Percentiles rank a stretch among this genome's conserved stretches.
Evolutionary conservation across 345 rosid genomes (phyloP).

Genomic region (Populus nigra): DNA sequence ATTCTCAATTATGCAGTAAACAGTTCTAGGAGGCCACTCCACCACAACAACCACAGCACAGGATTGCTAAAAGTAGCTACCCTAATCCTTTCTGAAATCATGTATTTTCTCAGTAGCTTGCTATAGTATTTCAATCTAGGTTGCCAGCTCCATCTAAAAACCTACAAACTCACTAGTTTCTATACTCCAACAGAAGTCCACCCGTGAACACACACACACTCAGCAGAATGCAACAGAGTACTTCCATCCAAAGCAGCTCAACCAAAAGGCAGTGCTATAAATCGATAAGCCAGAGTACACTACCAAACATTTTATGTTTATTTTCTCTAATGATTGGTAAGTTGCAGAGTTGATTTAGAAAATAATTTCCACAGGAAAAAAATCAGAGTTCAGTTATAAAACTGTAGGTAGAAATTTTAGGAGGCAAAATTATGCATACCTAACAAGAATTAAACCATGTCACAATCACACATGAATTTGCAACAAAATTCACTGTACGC

Average conservation of each 20-base stretch:
- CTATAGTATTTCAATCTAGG: not conserved
- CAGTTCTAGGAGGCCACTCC: not conserved
- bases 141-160: not conserved
- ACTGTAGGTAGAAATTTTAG: accelerated
- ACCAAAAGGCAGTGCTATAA: not conserved
- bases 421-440: not conserved
- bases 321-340: not conserved
- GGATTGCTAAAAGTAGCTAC: not conserved
- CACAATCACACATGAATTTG: not conserved
- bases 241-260: not conserved
- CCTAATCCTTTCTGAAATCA: not conserved
- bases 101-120: not conserved
- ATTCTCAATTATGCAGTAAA: not conserved
- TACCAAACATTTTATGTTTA: not conserved
- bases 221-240: not conserved
- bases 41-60: not conserved
- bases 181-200: too few species aligned
- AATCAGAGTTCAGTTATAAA: not conserved
- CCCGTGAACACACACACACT: too few species aligned
- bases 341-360: not conserved
- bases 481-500: not conserved
- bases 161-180: too few species aligned
- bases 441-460: not conserved
- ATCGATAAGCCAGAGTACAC: too few species aligned
- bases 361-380: not conserved